Base-by-base conservation (phyloP, 1,139 yeast species). In the Debaryomyces sp. region DNA sequence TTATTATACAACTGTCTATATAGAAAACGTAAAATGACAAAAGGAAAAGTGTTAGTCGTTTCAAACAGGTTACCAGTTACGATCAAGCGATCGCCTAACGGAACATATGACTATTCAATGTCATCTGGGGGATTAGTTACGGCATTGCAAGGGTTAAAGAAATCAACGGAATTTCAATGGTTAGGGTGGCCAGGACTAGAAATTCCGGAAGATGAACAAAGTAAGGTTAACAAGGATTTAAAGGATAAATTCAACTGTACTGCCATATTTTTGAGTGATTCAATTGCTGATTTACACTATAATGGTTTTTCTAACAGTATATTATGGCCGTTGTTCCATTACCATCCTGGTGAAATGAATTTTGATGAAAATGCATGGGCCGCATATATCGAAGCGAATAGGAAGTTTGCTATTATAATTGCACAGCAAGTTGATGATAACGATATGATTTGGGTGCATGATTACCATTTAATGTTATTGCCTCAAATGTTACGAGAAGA, bases 281-380 rank as follows among this genome's bases (percentile, higher is more conserved):
- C 87, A 53, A 77, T 94, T 56, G 98, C 99, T 1, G 99, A 94
- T 60, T 77, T 94, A 58, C 98, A 94, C 71, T 95, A 95, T 71
- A 95, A 95, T 66, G 99, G 99, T 41, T 95, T 95, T 67, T 84
- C 92, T 51, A 95, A 94, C 68, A 78, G 84, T 30, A 95, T 95
- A 54, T 74, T 95, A 54, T 95, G 99, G 99, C 99, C 99, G 1
- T 71, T 95, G 53, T 95, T 95, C 73, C 99, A 95, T 67, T 95
- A 95, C 69, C 99, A 95, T 64, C 99, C 99, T 0, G 99, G 99
- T 53, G 99, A 95, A 70, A 95, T 95, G 89, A 91, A 89, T 65
- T 95, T 95, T 64, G 99, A 95, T 67, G 99, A 95, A 66, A 84
- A 84, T 54, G 97, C 97, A 3, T 95, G 99, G 99, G 94, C 94